Evolutionary conservation across 176 grass and related monocot species (phyloP).

Genomic region (Hyparrhenia diplandra): DNA sequence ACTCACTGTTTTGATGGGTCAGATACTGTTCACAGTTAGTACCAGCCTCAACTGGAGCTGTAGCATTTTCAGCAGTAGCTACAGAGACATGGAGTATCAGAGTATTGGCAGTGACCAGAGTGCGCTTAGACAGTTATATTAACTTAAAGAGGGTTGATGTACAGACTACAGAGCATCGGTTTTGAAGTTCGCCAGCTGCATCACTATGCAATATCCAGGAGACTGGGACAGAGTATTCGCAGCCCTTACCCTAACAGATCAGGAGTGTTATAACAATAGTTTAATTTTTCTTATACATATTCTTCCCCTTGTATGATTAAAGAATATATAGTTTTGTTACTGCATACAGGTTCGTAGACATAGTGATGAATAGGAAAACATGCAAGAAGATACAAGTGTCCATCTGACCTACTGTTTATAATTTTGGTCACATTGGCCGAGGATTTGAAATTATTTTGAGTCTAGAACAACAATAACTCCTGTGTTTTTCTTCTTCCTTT

Average conservation of each 20-base stretch:
- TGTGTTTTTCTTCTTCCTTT: neutral
- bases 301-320: conserved; percentile 8
- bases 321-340: neutral
- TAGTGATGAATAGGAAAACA: neutral
- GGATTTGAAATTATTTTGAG: neutral
- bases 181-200: conserved; percentile 20
- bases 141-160: conserved; percentile 18
- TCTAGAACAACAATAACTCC: neutral
- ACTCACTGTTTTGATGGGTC: neutral
- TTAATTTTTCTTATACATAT: conserved; percentile 33
- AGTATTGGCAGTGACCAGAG: neutral
- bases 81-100: conserved; percentile 12
- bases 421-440: neutral
- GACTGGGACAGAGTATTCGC: neutral
- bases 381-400: neutral
- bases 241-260: neutral
- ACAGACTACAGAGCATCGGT: conserved; percentile 38
- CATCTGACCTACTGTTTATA: conserved; percentile 23
- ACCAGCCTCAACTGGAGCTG: neutral
- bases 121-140: neutral
- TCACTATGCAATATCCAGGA: neutral
- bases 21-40: neutral
- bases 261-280: conserved; percentile 2
- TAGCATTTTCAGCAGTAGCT: conserved; percentile 21
- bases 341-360: neutral